Base-by-base conservation (phyloP, 768 basidiomycete species). In the Fomitopsis pulvina region DNA sequence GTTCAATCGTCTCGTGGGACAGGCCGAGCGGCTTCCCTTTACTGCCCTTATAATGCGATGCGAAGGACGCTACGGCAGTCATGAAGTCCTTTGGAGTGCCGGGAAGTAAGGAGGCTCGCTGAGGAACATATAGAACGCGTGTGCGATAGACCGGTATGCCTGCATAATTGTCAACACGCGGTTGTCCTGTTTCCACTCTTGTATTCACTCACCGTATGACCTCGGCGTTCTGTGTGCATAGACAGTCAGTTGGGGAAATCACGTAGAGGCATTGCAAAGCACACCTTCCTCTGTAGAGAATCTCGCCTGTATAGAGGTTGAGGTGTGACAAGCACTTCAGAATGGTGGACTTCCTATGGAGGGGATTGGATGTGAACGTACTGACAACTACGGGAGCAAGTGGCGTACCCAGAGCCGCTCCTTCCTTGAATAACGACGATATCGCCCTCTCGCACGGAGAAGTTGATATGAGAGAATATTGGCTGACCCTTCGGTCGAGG, bases 261-360 rank as follows among this genome's bases (percentile, higher is more conserved):
- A 21, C 14, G 24, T 11, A 12, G 28, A 24, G 44, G 4, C 18
- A 28, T 0, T 21, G 48, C 3, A 45, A 14, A 22, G 34, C 27
- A 69, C 55, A 87, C 89, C 76, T 79, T 65, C 85, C 90, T 60
- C 73, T 70, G 59, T 83, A 83, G 12, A 77, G 54, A 25, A 89
- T 72, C 40, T 78, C 71, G 2, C 92, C 85, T 7, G 74, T 68
- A 60, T 89, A 87, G 4, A 87, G 63, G 50, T 80, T 80, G 28
- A 94, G 70, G 66, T 93, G 85, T 25, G 90, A 81, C 21, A 94
- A 72, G 59, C 87, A 92, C 65, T 92, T 94, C 40, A 94, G 65
- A 45, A 95, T 67, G 0, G 91, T 92, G 1, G 83, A 81, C 63
- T 86, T 87, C 45, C 72, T 73, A 40, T 20, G 20, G 24, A n/a